Evolutionary conservation across 805 yeast genomes (phyloP), one percentile per base, ranked within the genome.

Genomic region (Candida sphagnicola): DNA sequence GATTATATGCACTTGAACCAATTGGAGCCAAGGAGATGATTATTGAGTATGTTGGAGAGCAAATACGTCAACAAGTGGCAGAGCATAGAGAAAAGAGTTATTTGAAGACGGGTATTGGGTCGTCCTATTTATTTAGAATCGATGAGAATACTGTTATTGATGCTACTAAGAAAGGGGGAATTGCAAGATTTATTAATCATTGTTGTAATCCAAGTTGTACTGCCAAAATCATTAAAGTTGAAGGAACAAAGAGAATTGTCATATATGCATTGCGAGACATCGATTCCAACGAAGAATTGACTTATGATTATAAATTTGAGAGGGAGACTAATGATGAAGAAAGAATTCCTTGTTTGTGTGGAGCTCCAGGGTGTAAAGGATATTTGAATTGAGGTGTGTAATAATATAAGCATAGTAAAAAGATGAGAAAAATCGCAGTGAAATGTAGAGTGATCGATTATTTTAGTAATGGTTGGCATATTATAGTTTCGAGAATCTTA

Each of bases 191-290:
- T 54, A 93, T 93, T 58, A 93, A 93, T 53, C 99, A 93, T 59
- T 89, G 97, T 58, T 93, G 99, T 65, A 85, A 84, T 38, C 99
- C 99, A 1, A 89, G 95, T 49, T 93, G 99, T 64, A 89, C 95
- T 0, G 98, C 99, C 1, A 91, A 90, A 56, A 89, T 93, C 54
- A 90, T 90, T 53, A 88, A 88, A 59, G 97, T 89, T 28, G 97
- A 89, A 42, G 97, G 97, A 3, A 82, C 77, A 52, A 88, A 87
- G 62, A 75, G 98, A 59, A 91, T 93, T 66, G 98, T 90, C 38
- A 89, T 93, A 21, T 93, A 91, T 61, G 97, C 99, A 0, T 66
- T 87, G 47, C 67, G 95, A 34, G 96, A 91, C 56, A 83, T 93
- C 42, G 85, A 72, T 3, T 85, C 93, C 4, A 87, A 88, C 59